Conservation (phyloP, 805 yeast genomes). For the Saturnispora gosingensis region DNA sequence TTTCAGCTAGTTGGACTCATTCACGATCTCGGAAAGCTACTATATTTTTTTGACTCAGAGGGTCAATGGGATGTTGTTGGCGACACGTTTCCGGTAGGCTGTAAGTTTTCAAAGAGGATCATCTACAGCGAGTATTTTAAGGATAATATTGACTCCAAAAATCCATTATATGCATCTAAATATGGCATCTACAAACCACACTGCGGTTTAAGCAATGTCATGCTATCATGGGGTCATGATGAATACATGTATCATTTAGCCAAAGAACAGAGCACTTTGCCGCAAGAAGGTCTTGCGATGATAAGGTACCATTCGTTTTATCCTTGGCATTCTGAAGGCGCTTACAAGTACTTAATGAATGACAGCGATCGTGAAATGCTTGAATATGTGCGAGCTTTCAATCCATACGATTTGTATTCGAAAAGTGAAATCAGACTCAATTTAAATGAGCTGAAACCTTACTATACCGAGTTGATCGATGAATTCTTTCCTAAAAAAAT, state of each 20-base stretch:
- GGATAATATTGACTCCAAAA: constrained; percentile 49
- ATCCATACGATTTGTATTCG: constrained; percentile 60
- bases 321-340: constrained; percentile 69
- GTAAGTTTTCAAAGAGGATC: constrained; percentile 49
- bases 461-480: constrained; percentile 54
- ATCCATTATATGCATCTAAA: constrained; percentile 57
- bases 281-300: constrained; percentile 63
- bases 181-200: constrained; percentile 55
- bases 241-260: constrained; percentile 71
- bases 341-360: constrained; percentile 56
- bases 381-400: constrained; percentile 55
- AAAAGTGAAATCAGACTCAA: constrained; percentile 43
- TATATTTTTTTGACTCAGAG: constrained; percentile 60
- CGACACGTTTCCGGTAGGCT: constrained; percentile 70
- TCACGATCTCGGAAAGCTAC: constrained; percentile 61
- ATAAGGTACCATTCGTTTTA: constrained; percentile 67
- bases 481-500: constrained; percentile 53
- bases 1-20: constrained; percentile 65
- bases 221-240: constrained; percentile 75
- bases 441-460: constrained; percentile 43
- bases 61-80: constrained; percentile 83
- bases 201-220: constrained; percentile 61
- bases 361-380: constrained; percentile 52
- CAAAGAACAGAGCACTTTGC: constrained; percentile 51
- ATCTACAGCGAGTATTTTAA: constrained; percentile 54